Conservation (phyloP, 1,139 yeast genomes). For the Candida buenavistaensis region DNA sequence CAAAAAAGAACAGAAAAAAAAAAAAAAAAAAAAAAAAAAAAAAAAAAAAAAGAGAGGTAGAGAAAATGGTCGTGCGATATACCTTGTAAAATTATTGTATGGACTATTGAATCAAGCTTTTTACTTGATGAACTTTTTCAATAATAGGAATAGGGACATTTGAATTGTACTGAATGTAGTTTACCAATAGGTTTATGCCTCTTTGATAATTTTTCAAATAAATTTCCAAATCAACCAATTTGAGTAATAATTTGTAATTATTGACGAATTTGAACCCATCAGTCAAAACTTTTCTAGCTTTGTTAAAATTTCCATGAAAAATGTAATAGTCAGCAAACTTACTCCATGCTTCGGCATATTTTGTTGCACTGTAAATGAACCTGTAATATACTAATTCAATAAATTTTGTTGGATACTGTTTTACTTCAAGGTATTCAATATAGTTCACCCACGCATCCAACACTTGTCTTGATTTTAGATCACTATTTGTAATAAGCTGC, state of each 20-base stretch:
- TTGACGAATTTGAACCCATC: slow-evolving; percentile 29
- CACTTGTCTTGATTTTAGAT: slow-evolving; percentile 47
- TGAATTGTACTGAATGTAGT: slow-evolving; percentile 25
- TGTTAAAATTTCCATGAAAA: slow-evolving; percentile 23
- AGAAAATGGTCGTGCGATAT: too few species aligned
- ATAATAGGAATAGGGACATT: slow-evolving; percentile 35
- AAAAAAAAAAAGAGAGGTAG: too few species aligned
- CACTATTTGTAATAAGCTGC: slow-evolving; percentile 50
- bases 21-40: too few species aligned
- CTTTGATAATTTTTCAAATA: slow-evolving; percentile 28
- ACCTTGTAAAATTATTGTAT: too few species aligned
- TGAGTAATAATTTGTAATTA: slow-evolving; percentile 26
- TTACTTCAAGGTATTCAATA: slow-evolving; percentile 52
- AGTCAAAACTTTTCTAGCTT: slow-evolving; percentile 39
- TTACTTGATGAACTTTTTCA: slow-evolving; percentile 23
- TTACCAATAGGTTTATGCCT: slow-evolving; percentile 38
- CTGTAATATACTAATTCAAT: slow-evolving; percentile 54
- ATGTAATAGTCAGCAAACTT: slow-evolving; percentile 53
- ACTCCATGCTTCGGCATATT: slow-evolving; percentile 61
- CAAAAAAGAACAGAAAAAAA: too few species aligned
- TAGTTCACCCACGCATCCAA: slow-evolving; percentile 61
- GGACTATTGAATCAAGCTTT: slow-evolving; percentile 1
- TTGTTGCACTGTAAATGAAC: slow-evolving; percentile 52
- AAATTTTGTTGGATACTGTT: slow-evolving; percentile 27
- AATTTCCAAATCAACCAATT: slow-evolving; percentile 42